Conservation (phyloP, 192 early-diverging fungal genomes). For the Rhizophlyctis rosea region DNA sequence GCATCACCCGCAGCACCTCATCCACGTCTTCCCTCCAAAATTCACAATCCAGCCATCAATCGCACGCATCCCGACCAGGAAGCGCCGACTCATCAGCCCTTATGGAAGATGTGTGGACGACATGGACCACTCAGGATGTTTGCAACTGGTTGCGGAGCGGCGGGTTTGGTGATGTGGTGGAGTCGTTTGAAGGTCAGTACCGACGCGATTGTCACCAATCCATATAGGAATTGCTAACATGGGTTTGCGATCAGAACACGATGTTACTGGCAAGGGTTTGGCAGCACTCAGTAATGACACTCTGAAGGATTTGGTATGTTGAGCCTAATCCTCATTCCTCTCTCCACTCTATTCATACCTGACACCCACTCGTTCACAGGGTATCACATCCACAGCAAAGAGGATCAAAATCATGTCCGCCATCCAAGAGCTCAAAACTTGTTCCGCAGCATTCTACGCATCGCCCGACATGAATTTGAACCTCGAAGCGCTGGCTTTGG, state of each 20-base stretch:
- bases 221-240: background rate
- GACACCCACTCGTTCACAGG: background rate
- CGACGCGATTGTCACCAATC: background rate
- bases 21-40: too few relatives aligned
- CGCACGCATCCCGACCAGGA: too few relatives aligned
- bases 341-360: conserved; percentile 15
- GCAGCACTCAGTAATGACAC: background rate
- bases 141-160: conserved; percentile 4
- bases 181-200: conserved; percentile 1
- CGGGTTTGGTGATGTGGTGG: conserved; percentile 11
- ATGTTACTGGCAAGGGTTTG: conserved; percentile 10
- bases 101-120: background rate
- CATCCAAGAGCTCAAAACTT: conserved; percentile 1
- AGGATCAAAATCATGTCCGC: background rate
- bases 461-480: too few relatives aligned
- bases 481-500: too few relatives aligned
- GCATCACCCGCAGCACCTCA: background rate
- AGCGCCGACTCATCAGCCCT: too few relatives aligned
- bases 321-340: conserved; percentile 19
- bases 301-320: conserved; percentile 18
- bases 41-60: too few relatives aligned
- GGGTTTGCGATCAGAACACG: background rate
- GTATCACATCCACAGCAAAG: background rate
- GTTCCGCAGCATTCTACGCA: too few relatives aligned
- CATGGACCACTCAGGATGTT: conserved; percentile 3